Evolutionary conservation across 2,329 filamentous ascomycete genomes (phyloP), one percentile per base, ranked within the genome.

Genomic region (Aspergillus terreus): DNA sequence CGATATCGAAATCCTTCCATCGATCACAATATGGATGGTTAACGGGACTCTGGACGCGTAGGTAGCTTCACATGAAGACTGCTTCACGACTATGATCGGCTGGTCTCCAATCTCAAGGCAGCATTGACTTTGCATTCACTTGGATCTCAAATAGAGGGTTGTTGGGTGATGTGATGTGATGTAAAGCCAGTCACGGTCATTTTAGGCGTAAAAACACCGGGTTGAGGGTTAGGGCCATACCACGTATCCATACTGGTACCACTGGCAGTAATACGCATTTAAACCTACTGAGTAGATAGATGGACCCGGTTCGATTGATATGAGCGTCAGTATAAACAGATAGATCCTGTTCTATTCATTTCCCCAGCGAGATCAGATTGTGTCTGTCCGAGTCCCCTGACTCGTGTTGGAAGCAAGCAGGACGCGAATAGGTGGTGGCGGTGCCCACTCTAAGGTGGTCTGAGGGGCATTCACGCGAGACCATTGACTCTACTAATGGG

Each of bases 171-270:
- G 27, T 30, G 27, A 30, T 30, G 27, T 30, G 27, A 30, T 30
- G 27, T 30, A 30, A 30, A 30, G 27, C 27, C 27, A 30, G 40
- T 17, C 40, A 43, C 17, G n/a, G 36, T 15, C 17, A 40, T 43
- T 43, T 43, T 15, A 21, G 40, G n/a, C 14, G 40, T 43, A 43
- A 43, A 43, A 43, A 43, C 40, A 15, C 12, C 40, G 40, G 40
- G 17, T 23, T 3, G 17, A 17, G 23, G 35, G 35, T 23, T 43
- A 43, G 19, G 42, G 42, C 42, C 42, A 44, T 45, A 45, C 43
- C 25, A 45, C 17, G 43, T 45, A 45, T 32, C 35, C 35, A 38
- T 38, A 38, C 35, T 38, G 43, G 25, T 45, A 45, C 42, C 23
- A n/a, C 21, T 25, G 14, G 23, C 14, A n/a, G 14, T 38, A 38